Evolutionary conservation across 2,329 filamentous ascomycete species (phyloP).

Genomic region (Gremmenia infestans): DNA sequence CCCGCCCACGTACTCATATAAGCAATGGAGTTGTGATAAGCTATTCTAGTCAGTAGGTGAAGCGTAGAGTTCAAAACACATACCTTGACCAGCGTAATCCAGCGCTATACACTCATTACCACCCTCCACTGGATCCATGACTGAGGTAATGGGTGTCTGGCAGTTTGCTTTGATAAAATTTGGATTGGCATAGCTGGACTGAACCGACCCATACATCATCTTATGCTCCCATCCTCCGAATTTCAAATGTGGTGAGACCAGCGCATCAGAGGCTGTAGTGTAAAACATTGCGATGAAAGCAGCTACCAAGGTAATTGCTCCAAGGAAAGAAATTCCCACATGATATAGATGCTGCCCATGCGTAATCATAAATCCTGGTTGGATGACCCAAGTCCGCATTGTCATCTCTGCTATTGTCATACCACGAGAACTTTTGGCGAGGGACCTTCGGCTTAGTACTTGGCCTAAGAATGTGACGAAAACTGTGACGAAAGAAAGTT

Average conservation of each 20-base stretch:
- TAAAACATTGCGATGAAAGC: conserved; percentile 67
- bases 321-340: conserved; percentile 59
- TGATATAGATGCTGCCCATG: conserved; percentile 62
- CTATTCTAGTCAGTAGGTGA: conserved; percentile 21
- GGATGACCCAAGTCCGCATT: conserved; percentile 70
- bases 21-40: conserved; percentile 63
- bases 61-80: conserved; percentile 8
- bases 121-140: conserved; percentile 36
- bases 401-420: conserved; percentile 71
- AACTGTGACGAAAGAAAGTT: conserved; percentile 70
- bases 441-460: conserved; percentile 54
- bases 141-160: conserved; percentile 50
- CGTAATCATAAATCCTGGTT: conserved; percentile 67
- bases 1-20: conserved; percentile 54
- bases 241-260: conserved; percentile 69
- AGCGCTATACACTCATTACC: conserved; percentile 61
- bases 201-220: conserved; percentile 51
- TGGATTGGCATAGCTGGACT: conserved; percentile 59
- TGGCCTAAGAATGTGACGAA: conserved; percentile 72
- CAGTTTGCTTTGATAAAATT: conserved; percentile 52
- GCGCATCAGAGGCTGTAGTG: conserved; percentile 68
- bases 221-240: conserved; percentile 47
- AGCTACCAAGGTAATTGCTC: conserved; percentile 57
- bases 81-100: conserved; percentile 60
- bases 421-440: conserved; percentile 48